Evolutionary conservation across 2,329 filamentous ascomycete genomes (phyloP).

Genomic region (Cladobotryum protrusum): DNA sequence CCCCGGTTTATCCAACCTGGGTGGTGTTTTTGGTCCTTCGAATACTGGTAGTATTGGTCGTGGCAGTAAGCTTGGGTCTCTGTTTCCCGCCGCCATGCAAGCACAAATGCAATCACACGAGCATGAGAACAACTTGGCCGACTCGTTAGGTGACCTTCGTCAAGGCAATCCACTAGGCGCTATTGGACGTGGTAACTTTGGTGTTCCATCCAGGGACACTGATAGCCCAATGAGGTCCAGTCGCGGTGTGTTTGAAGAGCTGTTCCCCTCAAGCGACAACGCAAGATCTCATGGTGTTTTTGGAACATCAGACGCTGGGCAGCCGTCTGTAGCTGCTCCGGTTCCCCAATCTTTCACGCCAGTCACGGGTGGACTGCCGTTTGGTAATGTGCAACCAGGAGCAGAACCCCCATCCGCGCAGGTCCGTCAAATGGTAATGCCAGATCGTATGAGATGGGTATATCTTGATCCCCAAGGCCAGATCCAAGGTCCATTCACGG

Average conservation of each 20-base stretch:
- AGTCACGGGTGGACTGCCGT: constrained; percentile 29
- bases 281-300: constrained; percentile 30
- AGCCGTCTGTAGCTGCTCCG: constrained; percentile 27
- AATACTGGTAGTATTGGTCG: constrained; percentile 63
- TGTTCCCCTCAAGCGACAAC: constrained; percentile 37
- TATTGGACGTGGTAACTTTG: constrained; percentile 58
- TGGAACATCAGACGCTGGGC: constrained; percentile 31
- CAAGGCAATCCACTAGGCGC: constrained; percentile 58
- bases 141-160: constrained; percentile 53
- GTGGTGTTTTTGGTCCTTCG: constrained; percentile 64
- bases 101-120: constrained; percentile 77
- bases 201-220: constrained; percentile 46
- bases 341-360: constrained; percentile 31
- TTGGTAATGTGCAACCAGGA: constrained; percentile 29
- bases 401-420: constrained; percentile 56
- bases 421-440: constrained; percentile 95
- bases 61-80: constrained; percentile 73
- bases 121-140: constrained; percentile 53
- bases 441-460: constrained; percentile 97
- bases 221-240: constrained; percentile 53
- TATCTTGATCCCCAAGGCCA: constrained; percentile 92
- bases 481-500: constrained; percentile 90
- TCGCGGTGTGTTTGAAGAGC: constrained; percentile 51
- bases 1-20: constrained; percentile 60
- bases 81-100: constrained; percentile 87